A percentile compares a stretch with the other conserved stretches of the same genome.
phyloP scores from a whole-genome alignment of 2,329 filamentous ascomycete species.

The Xylaria hypoxylon region DNA sequence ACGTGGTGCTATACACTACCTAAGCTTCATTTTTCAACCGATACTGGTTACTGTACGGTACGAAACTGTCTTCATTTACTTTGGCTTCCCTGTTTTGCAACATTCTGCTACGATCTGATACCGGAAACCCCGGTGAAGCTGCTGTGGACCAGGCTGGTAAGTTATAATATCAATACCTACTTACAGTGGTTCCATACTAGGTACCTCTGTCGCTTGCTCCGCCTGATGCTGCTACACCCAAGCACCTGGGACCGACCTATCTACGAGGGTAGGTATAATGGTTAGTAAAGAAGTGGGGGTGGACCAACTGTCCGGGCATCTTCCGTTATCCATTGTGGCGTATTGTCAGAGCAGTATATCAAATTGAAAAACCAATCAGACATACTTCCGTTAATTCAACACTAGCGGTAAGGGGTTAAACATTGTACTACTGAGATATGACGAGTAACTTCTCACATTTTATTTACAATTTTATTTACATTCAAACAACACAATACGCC shows the following conservation, averaged over 20 bases:
- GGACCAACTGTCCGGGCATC: not conserved
- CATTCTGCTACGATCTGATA: not conserved
- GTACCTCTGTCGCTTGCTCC: no score
- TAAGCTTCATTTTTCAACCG: not conserved
- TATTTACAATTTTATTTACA: slow-evolving; percentile 2
- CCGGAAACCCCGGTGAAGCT: not conserved
- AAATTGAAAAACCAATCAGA: slow-evolving; percentile 13
- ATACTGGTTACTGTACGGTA: not conserved
- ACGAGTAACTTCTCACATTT: slow-evolving; percentile 5
- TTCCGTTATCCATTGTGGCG: not conserved
- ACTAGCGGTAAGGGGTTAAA: not conserved
- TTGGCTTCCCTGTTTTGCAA: slow-evolving; percentile 1
- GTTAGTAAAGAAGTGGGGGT: not conserved
- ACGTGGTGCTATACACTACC: slow-evolving; percentile 14
- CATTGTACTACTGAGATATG: not conserved
- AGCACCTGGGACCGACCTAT: no score
- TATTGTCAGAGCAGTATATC: not conserved
- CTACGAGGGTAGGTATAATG: no score
- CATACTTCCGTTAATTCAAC: not conserved
- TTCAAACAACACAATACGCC: not conserved
- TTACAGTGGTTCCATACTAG: no score
- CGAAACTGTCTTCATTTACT: not conserved
- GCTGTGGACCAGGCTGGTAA: no score
- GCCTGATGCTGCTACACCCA: no score
- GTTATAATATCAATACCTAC: no score